Base-by-base conservation (phyloP, 1,139 yeast genomes). In the Scheffersomyces quercinus region DNA sequence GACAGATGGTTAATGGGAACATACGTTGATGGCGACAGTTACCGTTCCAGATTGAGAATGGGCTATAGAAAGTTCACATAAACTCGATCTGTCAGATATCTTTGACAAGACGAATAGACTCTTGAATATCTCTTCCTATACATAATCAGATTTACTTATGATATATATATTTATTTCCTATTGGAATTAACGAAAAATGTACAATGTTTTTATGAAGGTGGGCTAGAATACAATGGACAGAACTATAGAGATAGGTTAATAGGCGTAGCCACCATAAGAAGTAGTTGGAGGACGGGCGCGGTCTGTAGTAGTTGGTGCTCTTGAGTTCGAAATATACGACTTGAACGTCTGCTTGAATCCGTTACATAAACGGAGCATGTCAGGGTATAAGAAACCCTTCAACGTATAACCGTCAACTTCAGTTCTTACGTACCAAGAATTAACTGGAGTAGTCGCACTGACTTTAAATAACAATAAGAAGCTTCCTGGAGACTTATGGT, bases 401-500 rank as follows among this genome's bases (percentile, higher is more conserved):
- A 93, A 74, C 56, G 82, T 83, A 61, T 81, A 93, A 5, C 98
- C 98, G 50, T 85, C 85, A 30, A 95, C 90, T 43, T 87, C 85
- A 10, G 90, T 89, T 65, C 83, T 86, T 34, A 93, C 97, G 58
- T 88, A 88, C 96, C 97, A 89, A 4, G 89, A 83, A 54, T 83
- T 82, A 37, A 90, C 77, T 33, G 87, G 84, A 13, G 95, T 81
- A 47, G 75, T 75, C 28, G 82, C 85, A 54, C 83, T 88, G 38
- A 79, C 74, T 67, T 91, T 93, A 75, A 91, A 93, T 65, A 91
- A 77, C 46, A 93, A 72, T 56, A 83, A 75, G 64, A 93, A 90
- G 81, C 91, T 89, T 16, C 99, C 99, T 1, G 99, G 97, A 37
- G 85, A 82, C 60, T 85, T 87, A 65, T 88, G 90, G 64, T 93